These are phyloP conservation scores for Fusarium verticillioides DNA, from an alignment of 2,329 filamentous ascomycete genomes.

Conservation along the genomic window DNA sequence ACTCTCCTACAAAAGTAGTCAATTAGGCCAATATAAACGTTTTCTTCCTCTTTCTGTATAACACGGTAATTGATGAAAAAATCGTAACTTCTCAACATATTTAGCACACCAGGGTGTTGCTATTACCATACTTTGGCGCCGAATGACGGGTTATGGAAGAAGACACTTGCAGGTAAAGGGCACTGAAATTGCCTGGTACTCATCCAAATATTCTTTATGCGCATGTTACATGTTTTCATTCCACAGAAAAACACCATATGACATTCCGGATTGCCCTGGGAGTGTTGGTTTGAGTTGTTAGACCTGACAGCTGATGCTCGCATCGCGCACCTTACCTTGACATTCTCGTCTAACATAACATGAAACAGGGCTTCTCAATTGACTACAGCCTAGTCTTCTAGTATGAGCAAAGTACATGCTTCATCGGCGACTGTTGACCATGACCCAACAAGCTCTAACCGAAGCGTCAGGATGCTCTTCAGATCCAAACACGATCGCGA, in stretches of 20 bases:
- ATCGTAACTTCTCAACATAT: neutral
- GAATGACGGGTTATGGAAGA: neutral
- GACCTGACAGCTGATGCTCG: neutral
- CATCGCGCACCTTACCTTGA: neutral
- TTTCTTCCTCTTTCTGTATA: neutral
- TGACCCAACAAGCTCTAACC: accelerated
- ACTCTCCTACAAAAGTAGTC: neutral
- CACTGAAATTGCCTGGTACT: accelerated
- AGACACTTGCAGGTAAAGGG: no score
- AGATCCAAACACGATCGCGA: neutral
- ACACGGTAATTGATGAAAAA: neutral
- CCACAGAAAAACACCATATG: neutral
- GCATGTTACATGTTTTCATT: neutral
- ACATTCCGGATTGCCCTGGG: neutral
- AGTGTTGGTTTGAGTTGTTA: neutral
- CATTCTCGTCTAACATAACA: neutral
- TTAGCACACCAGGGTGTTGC: no score
- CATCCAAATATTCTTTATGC: accelerated
- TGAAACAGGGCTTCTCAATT: no score
- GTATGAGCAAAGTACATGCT: neutral
- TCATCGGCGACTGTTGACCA: neutral
- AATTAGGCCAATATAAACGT: accelerated
- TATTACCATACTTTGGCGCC: neutral
- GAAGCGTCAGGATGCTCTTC: neutral
- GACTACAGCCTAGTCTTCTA: accelerated